Evolutionary conservation across 306 rosid species (phyloP).

Genomic region (Canavalia ensiformis): DNA sequence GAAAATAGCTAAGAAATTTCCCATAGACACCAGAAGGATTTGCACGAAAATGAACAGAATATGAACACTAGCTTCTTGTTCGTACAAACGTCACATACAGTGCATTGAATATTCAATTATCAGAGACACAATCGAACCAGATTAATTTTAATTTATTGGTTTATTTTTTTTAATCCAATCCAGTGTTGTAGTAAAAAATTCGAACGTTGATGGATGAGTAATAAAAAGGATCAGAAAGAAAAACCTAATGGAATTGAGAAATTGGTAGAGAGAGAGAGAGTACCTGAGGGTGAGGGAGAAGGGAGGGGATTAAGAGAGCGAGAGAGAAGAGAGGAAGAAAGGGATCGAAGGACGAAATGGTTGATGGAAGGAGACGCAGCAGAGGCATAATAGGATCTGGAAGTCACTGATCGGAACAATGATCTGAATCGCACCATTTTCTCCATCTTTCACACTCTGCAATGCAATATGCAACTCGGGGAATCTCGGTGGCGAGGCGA

Average conservation of each 20-base stretch:
- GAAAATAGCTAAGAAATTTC: not conserved
- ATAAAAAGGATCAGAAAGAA: not conserved
- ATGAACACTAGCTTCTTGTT: not conserved
- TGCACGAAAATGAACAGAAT: not conserved
- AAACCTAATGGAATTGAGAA: not conserved
- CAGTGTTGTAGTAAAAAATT: not conserved
- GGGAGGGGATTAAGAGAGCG: slow-evolving; percentile 36
- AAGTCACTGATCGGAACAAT: slow-evolving; percentile 65
- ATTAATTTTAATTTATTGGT: not conserved
- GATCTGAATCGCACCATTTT: slow-evolving; percentile 71
- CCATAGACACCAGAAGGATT: too few species aligned
- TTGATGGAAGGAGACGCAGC: slow-evolving; percentile 37
- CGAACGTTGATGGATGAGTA: not conserved
- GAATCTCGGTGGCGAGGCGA: not conserved
- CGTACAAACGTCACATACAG: not conserved
- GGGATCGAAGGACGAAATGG: slow-evolving; percentile 46
- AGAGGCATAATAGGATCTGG: slow-evolving; percentile 63
- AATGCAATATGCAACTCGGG: not conserved
- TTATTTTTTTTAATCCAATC: not conserved
- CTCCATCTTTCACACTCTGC: slow-evolving; percentile 50
- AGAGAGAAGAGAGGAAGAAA: slow-evolving; percentile 49
- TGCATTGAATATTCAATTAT: not conserved
- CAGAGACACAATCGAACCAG: not conserved
- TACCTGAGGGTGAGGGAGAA: slow-evolving; percentile 52
- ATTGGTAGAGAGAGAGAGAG: not conserved